phyloP scores from a whole-genome alignment of 2,329 filamentous ascomycete species.

The Myriosclerotinia duriaeana region DNA sequence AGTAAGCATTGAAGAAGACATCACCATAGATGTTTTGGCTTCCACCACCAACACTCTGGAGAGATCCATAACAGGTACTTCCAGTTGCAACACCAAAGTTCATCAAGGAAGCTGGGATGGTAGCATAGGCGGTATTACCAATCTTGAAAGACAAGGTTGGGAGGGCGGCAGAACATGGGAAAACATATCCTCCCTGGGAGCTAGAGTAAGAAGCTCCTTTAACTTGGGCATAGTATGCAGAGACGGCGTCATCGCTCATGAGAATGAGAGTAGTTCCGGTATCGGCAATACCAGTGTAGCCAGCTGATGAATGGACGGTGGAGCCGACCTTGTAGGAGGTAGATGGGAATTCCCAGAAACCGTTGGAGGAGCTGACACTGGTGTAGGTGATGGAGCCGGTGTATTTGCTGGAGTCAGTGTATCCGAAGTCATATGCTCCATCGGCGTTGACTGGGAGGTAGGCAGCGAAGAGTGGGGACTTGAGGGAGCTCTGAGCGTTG shows the following conservation, averaged over 20 bases:
- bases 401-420: slow-evolving; percentile 53
- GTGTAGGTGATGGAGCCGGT: slow-evolving; percentile 53
- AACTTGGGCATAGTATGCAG: slow-evolving; percentile 43
- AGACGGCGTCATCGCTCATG: slow-evolving; percentile 40
- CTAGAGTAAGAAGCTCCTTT: slow-evolving; percentile 37
- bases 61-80: slow-evolving; percentile 41
- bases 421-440: slow-evolving; percentile 57
- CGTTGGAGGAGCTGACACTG: slow-evolving; percentile 47
- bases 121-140: slow-evolving; percentile 38
- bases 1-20: slow-evolving; percentile 40
- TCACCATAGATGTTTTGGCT: slow-evolving; percentile 39
- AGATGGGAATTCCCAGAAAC: slow-evolving; percentile 57
- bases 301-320: slow-evolving; percentile 47
- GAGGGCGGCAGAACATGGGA: slow-evolving; percentile 41
- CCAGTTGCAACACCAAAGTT: slow-evolving; percentile 39
- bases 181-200: slow-evolving; percentile 41
- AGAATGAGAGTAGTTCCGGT: slow-evolving; percentile 47
- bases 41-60: slow-evolving; percentile 41
- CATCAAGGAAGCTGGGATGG: slow-evolving; percentile 41
- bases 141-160: slow-evolving; percentile 42
- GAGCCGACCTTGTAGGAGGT: slow-evolving; percentile 49
- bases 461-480: slow-evolving; percentile 54
- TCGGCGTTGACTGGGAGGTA: slow-evolving; percentile 48
- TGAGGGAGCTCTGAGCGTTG: slow-evolving; percentile 35
- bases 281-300: slow-evolving; percentile 42